phyloP scores from a whole-genome alignment of 148 eudicot species.

The Rhododendron simsii region DNA sequence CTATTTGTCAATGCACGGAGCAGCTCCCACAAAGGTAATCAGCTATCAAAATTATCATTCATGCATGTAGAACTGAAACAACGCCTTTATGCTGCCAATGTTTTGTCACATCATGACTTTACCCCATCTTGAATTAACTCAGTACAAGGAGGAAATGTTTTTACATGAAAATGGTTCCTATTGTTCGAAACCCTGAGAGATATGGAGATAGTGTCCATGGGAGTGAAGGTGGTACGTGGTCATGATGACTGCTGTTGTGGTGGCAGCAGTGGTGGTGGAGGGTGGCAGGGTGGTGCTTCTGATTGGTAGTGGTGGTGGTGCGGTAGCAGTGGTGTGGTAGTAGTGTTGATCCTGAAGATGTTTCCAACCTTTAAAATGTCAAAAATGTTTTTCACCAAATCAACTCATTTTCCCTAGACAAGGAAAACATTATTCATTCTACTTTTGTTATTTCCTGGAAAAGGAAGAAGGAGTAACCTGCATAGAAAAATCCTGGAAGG shows the following conservation, averaged over 20 bases:
- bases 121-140: background rate
- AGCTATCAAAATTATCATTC: background rate
- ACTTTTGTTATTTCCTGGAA: background rate
- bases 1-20: background rate
- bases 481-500: slow-evolving; percentile 90
- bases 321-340: background rate
- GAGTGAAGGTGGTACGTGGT: background rate
- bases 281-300: background rate
- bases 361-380: background rate
- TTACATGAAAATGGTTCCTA: background rate
- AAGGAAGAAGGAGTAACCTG: slow-evolving; percentile 44
- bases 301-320: background rate
- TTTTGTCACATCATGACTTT: background rate
- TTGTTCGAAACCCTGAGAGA: background rate
- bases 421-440: background rate
- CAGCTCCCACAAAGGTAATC: background rate
- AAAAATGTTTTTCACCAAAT: background rate
- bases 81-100: background rate
- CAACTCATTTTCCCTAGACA: background rate
- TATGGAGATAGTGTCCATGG: background rate
- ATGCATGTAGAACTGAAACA: background rate
- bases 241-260: background rate
- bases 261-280: background rate
- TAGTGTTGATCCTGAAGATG: background rate
- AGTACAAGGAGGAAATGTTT: background rate